Conservation (phyloP, 2,329 filamentous ascomycete species). For the Fusarium oxysporum region DNA sequence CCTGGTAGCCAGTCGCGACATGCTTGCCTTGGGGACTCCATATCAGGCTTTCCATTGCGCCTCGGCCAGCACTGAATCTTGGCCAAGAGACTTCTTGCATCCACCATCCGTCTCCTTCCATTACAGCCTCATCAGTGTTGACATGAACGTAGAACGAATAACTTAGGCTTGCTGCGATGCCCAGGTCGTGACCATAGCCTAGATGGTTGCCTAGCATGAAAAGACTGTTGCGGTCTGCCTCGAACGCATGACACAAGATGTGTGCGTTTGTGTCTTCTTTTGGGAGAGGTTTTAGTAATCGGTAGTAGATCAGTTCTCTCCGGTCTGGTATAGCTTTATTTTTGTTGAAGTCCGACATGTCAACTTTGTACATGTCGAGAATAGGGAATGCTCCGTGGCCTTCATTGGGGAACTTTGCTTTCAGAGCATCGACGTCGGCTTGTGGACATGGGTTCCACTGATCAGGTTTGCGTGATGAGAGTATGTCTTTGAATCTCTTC, state of each 20-base stretch:
- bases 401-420: conserved; percentile 51
- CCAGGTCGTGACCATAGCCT: conserved; percentile 58
- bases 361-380: conserved; percentile 66
- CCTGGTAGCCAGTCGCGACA: conserved; percentile 66
- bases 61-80: conserved; percentile 59
- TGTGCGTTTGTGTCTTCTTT: conserved; percentile 57
- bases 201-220: conserved; percentile 63
- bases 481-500: conserved; percentile 55
- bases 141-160: conserved; percentile 66
- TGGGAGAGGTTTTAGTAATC: conserved; percentile 58
- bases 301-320: conserved; percentile 63
- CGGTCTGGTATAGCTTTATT: conserved; percentile 56
- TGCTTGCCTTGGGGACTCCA: conserved; percentile 66
- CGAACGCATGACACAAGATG: conserved; percentile 62
- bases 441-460: conserved; percentile 61
- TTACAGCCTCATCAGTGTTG: conserved; percentile 60
- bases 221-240: conserved; percentile 65
- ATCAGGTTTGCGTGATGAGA: conserved; percentile 51
- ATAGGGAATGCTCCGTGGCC: conserved; percentile 60
- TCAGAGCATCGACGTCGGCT: conserved; percentile 57
- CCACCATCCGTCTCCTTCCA: conserved; percentile 64
- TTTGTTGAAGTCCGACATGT: conserved; percentile 60
- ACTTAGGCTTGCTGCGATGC: conserved; percentile 59
- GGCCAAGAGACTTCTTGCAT: conserved; percentile 64
- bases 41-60: conserved; percentile 61